Evolutionary conservation across 2,329 filamentous ascomycete species (phyloP), one percentile per base, ranked within the genome.

Genomic region (Ophiostoma sp.): DNA sequence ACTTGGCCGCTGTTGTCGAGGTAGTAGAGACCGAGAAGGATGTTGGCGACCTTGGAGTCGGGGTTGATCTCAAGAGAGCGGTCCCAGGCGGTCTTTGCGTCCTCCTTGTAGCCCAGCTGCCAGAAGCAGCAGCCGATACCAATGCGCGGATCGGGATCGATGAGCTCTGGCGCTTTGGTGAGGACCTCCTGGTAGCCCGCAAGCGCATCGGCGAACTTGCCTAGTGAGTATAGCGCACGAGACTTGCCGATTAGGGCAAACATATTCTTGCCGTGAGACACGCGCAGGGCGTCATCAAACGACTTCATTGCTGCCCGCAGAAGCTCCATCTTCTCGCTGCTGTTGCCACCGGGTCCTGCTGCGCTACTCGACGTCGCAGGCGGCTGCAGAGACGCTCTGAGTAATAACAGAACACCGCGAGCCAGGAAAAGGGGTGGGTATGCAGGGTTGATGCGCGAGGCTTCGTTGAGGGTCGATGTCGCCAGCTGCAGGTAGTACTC

Each of bases 71-170:
- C 91, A 41, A 97, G 80, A 12, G 90, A 88, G 71, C 95, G 85
- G 76, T 96, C 90, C 95, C 95, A 99, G 12, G 95, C 94, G 64
- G 83, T 81, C 76, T 91, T 94, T 7, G 96, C 95, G 74, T 97
- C 92, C 45, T 96, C 92, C 77, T 96, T 97, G 81, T 92, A 93
- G 11, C 93, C 93, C 41, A 99, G 83, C 77, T 97, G 92, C 95
- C 96, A 99, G 77, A 97, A 89, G 81, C 95, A 99, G 78, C 92
- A 95, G 63, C 95, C 95, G 75, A 99, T 94, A 68, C 95, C 95
- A 73, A 99, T 94, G 73, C 96, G 87, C 73, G 95, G 96, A 77
- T 99, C 95, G 0, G 95, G 95, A 75, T 99, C 95, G 58, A 90
- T 87, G 75, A 98, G 83, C 73, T 92, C 88, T 1, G 95, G 95